These are phyloP conservation scores for Rosellinia necatrix DNA, from an alignment of 2,329 filamentous ascomycete genomes.

Conservation along the genomic window DNA sequence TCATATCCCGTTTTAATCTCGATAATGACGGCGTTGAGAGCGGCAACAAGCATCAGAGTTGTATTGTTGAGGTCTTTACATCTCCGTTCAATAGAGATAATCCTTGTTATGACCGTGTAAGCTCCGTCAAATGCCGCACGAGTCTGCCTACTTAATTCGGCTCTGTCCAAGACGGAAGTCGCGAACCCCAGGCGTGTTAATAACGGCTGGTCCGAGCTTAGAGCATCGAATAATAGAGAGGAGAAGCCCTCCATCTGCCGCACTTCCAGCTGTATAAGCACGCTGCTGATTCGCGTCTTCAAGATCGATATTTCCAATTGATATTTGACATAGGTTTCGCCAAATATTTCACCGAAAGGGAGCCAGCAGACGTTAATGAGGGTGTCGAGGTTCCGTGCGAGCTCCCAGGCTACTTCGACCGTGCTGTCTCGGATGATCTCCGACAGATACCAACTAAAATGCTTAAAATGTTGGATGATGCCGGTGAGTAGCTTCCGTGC, in stretches of 20 bases:
- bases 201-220: conserved; percentile 16
- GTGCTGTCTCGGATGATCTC: conserved; percentile 25
- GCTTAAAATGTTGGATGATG: conserved; percentile 30
- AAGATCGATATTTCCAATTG: conserved; percentile 10
- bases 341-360: conserved; percentile 25
- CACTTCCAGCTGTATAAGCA: conserved; percentile 28
- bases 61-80: conserved; percentile 29
- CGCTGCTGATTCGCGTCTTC: conserved; percentile 15
- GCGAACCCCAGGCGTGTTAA: conserved; percentile 20
- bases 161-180: conserved; percentile 21
- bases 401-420: conserved; percentile 18
- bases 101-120: conserved; percentile 24
- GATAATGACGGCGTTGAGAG: conserved; percentile 31
- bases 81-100: conserved; percentile 31
- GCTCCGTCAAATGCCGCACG: conserved; percentile 5
- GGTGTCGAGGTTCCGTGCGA: conserved; percentile 32
- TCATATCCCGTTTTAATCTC: conserved; percentile 33
- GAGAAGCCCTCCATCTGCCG: conserved; percentile 15
- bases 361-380: conserved; percentile 35
- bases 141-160: conserved; percentile 17
- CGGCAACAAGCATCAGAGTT: conserved; percentile 23
- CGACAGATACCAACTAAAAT: conserved; percentile 31
- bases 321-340: conserved; percentile 12
- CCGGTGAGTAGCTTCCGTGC: conserved; percentile 35
- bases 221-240: neutral